Percentiles rank a stretch among this genome's conserved stretches.
phyloP scores from a whole-genome alignment of 2,329 filamentous ascomycete genomes.

The Monilinia aucupariae region DNA sequence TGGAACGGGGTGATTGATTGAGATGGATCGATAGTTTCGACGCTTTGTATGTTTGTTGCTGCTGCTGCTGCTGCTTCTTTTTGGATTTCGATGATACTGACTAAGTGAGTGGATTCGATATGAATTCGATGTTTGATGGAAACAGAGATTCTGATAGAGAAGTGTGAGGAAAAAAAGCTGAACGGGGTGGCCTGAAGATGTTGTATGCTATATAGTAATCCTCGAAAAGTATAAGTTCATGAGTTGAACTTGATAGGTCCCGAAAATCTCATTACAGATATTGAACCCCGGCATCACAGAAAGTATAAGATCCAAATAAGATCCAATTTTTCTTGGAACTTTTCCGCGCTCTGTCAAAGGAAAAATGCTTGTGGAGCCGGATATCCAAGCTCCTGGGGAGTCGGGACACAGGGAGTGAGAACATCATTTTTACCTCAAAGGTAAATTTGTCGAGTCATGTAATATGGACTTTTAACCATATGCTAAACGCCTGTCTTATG shows the following conservation, averaged over 20 bases:
- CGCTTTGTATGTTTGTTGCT: background rate
- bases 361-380: slow-evolving; percentile 8
- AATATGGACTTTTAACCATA: slow-evolving; percentile 2
- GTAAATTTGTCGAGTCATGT: slow-evolving; percentile 6
- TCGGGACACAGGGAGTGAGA: slow-evolving; percentile 6
- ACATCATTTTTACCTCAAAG: slow-evolving; percentile 4
- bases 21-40: background rate
- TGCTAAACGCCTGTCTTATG: background rate
- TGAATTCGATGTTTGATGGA: background rate
- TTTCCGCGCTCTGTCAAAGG: slow-evolving; percentile 11
- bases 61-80: background rate
- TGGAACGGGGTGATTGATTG: background rate
- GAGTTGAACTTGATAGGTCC: slow-evolving; percentile 11
- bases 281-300: slow-evolving; percentile 5
- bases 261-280: slow-evolving; percentile 10
- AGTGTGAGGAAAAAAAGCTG: background rate
- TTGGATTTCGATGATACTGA: background rate
- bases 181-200: background rate
- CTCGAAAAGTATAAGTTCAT: slow-evolving; percentile 1
- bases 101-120: background rate
- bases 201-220: slow-evolving; percentile 1
- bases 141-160: background rate
- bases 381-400: slow-evolving; percentile 11
- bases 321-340: background rate
- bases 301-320: slow-evolving; percentile 14